Percentiles rank a stretch among this genome's conserved stretches.
phyloP scores from a whole-genome alignment of 2,329 filamentous ascomycete species.

The Xylaria sp. region DNA sequence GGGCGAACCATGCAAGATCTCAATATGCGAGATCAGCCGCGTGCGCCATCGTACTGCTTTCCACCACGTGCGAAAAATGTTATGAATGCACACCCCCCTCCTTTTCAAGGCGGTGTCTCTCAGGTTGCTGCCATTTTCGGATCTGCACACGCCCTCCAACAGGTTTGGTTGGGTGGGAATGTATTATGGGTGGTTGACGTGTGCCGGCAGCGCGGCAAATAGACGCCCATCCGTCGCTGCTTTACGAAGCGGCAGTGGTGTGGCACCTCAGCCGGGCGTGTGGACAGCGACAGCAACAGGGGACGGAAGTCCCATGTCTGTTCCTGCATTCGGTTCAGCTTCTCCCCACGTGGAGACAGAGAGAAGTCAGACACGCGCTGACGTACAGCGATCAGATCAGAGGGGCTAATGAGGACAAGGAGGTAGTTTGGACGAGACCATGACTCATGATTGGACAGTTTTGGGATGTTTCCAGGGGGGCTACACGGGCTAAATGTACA shows the following conservation, averaged over 20 bases:
- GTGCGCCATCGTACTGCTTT: constrained; percentile 35
- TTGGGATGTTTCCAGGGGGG: constrained; percentile 48
- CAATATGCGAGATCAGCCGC: constrained; percentile 40
- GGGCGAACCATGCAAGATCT: constrained; percentile 47
- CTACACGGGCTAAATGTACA: constrained; percentile 58
- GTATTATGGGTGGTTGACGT: constrained; percentile 43
- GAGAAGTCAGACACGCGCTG: constrained; percentile 40
- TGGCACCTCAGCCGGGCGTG: constrained; percentile 44
- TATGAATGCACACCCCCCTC: constrained; percentile 49
- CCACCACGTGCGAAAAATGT: constrained; percentile 33
- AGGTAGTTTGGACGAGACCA: constrained; percentile 59
- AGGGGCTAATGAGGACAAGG: constrained; percentile 43
- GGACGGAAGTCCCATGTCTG: constrained; percentile 44
- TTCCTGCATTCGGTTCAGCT: constrained; percentile 49
- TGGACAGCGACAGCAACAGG: constrained; percentile 41
- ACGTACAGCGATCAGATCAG: constrained; percentile 45
- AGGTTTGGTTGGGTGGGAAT: constrained; percentile 41
- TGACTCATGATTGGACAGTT: constrained; percentile 66
- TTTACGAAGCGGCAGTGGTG: constrained; percentile 48
- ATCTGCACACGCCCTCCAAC: constrained; percentile 46
- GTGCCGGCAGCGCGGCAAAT: constrained; percentile 48
- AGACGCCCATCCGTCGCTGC: constrained; percentile 55
- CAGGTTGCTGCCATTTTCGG: constrained; percentile 40
- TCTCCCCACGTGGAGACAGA: constrained; percentile 43
- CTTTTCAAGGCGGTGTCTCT: constrained; percentile 35